phyloP scores from a whole-genome alignment of 2,329 filamentous ascomycete genomes.

The Hymenoscyphus linearis region DNA sequence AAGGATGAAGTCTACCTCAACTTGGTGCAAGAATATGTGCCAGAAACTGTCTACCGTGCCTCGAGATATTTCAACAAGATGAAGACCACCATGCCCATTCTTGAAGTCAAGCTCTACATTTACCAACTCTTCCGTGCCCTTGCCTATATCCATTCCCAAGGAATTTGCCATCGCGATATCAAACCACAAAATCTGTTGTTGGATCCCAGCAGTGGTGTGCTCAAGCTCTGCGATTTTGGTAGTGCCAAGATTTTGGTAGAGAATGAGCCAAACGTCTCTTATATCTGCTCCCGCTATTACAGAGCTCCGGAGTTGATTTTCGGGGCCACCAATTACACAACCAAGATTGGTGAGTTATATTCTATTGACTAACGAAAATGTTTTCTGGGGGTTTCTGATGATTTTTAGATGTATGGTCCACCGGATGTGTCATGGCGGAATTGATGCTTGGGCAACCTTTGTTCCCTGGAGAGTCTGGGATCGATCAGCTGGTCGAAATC shows the following conservation, averaged over 20 bases:
- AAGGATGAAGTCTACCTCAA: conserved; percentile 99
- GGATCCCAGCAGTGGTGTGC: conserved; percentile 81
- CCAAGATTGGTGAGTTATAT: conserved; percentile 82
- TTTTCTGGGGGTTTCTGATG: not conserved
- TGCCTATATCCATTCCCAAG: conserved; percentile 98
- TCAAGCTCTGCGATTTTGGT: conserved; percentile 98
- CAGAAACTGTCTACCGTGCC: conserved; percentile 95
- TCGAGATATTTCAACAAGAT: conserved; percentile 99
- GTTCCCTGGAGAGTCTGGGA: conserved; percentile 96
- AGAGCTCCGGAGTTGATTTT: conserved; percentile 97
- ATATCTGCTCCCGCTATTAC: conserved; percentile 99
- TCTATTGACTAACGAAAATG: not conserved
- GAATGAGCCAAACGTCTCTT: conserved; percentile 98
- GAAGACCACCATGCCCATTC: conserved; percentile 98
- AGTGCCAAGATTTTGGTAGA: conserved; percentile 98
- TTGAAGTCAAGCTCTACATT: conserved; percentile 98
- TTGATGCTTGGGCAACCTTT: conserved; percentile 97
- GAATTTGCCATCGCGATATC: conserved; percentile 98
- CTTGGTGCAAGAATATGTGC: conserved; percentile 94
- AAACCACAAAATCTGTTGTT: conserved; percentile 97
- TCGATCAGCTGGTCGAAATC: conserved; percentile 97
- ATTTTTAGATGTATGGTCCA: conserved; percentile 89
- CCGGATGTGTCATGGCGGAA: conserved; percentile 98
- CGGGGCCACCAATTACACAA: conserved; percentile 98
- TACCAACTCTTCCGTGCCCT: conserved; percentile 98